Evolutionary conservation across 768 basidiomycete species (phyloP), one percentile per base, ranked within the genome.

Genomic region (Termitomyces sp.): DNA sequence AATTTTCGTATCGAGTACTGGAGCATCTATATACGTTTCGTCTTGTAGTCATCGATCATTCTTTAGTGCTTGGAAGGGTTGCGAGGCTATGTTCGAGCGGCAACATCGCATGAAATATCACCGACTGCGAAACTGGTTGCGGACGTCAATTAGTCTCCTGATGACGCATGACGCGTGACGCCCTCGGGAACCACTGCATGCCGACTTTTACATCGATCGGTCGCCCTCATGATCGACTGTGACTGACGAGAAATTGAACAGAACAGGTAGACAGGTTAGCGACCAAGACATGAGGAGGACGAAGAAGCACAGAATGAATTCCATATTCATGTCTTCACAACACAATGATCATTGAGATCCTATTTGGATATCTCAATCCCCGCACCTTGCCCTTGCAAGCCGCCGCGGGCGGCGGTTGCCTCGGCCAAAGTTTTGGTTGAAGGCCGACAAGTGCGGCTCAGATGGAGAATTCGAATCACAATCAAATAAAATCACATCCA

Each of bases 381-480:
- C 9, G 40, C 10, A 9, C 14, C 50, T 32, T n/a, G 5, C 16
- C 14, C 50, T 32, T n/a, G 5, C 16, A 52, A 33, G 41, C n/a
- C 52, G 33, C 35, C 28, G 45, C 24, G 45, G 32, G 44, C 43
- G 28, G 55, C n/a, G n/a, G n/a, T 49, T 11, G 48, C 48, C 55
- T 56, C 55, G 57, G 57, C 26, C 14, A 38, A 13, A 22, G 20
- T 24, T n/a, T 33, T 24, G 1, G 48, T 35, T 35, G 22, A 30
- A 52, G 36, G 59, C 70, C 70, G 72, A 71, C 66, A 66, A 66
- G 65, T 64, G 65, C 70, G 71, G 69, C 58, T 47, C 43, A 55
- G 62, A 62, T 64, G 62, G 54, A 62, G 58, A 56, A 48, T 32
- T 56, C 36, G 52, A 63, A 54, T 59, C 57, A 59, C 43, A 46